Evolutionary conservation across 2,329 filamentous ascomycete species (phyloP).

Genomic region (Colletotrichum tanaceti): DNA sequence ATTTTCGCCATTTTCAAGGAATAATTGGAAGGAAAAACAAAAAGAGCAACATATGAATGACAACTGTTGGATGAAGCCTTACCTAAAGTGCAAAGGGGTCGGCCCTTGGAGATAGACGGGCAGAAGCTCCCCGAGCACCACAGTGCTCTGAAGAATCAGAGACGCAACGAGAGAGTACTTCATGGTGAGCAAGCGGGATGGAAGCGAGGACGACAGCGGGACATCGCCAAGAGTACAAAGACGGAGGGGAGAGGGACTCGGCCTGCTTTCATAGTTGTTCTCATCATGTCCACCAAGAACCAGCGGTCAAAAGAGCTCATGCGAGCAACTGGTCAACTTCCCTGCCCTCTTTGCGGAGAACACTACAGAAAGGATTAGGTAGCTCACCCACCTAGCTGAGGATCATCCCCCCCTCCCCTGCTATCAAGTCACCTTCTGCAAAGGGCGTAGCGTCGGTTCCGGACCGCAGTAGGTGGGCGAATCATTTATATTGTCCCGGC

Average conservation of each 20-base stretch:
- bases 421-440: constrained; percentile 19
- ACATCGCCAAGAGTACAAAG: constrained; percentile 3
- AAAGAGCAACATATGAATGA: too few species aligned
- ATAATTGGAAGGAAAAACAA: too few species aligned
- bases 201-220: constrained; percentile 5
- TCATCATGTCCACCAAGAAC: neutral
- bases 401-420: too few species aligned
- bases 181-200: constrained; percentile 14
- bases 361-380: too few species aligned
- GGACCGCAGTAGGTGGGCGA: neutral
- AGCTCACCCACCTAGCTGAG: neutral
- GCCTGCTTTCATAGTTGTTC: constrained; percentile 11
- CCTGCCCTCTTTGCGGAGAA: neutral
- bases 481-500: neutral
- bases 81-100: constrained; percentile 29
- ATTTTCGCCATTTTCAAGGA: too few species aligned
- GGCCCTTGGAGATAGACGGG: constrained; percentile 29
- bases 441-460: constrained; percentile 8
- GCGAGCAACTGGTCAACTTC: neutral
- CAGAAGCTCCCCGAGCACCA: constrained; percentile 29
- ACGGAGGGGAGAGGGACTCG: neutral
- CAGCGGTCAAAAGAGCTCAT: neutral
- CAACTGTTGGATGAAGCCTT: neutral
- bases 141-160: constrained; percentile 30
- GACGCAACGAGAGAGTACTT: constrained; percentile 35